These are phyloP conservation scores for Chalciporus piperatus DNA, from an alignment of 768 basidiomycete species.

Conservation along the genomic window DNA sequence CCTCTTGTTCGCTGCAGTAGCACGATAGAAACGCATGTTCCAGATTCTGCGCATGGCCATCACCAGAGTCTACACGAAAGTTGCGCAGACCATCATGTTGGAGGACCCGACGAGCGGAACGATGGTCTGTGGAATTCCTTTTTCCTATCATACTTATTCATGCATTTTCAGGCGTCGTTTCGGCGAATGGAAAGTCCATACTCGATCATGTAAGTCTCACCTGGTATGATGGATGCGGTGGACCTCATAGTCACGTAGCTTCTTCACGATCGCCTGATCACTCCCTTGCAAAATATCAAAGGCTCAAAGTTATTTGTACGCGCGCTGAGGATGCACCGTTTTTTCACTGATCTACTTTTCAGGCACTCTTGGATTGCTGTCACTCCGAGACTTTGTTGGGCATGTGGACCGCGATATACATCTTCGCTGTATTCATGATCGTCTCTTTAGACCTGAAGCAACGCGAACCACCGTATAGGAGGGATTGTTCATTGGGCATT, in stretches of 20 bases:
- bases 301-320: constrained; percentile 7
- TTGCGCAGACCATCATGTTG: constrained; percentile 17
- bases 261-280: constrained; percentile 1
- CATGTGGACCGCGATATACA: neutral
- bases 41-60: no score
- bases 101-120: constrained; percentile 44
- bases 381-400: constrained; percentile 14
- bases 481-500: neutral
- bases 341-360: neutral
- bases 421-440: neutral
- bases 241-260: neutral
- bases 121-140: constrained; percentile 37
- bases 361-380: constrained; percentile 16
- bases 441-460: constrained; percentile 6
- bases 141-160: neutral
- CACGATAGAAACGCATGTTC: neutral
- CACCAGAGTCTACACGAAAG: no score
- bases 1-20: no score
- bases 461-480: no score
- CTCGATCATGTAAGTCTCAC: constrained; percentile 2
- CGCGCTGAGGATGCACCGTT: neutral
- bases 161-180: neutral
- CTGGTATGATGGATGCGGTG: neutral
- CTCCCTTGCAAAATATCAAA: constrained; percentile 2
- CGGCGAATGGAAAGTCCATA: constrained; percentile 2